phyloP scores from a whole-genome alignment of 345 rosid genomes.

The Rhodomyrtus tomentosa region DNA sequence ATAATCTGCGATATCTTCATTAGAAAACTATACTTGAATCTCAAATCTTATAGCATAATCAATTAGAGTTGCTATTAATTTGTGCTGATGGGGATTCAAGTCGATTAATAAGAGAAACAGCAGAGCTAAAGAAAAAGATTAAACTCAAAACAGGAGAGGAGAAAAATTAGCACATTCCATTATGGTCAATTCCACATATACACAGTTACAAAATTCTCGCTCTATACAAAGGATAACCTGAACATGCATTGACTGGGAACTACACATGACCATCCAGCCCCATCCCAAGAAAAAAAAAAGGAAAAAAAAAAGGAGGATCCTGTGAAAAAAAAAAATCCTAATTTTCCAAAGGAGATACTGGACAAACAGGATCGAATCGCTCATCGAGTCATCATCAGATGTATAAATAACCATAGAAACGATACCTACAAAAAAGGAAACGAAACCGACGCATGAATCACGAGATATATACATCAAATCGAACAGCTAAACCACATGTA shows the following conservation, averaged over 20 bases:
- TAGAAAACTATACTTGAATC: neutral
- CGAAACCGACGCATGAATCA: slow-evolving; percentile 2
- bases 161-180: neutral
- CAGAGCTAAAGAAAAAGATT: neutral
- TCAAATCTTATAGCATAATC: neutral
- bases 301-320: neutral
- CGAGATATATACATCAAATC: neutral
- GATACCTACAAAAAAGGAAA: slow-evolving; percentile 8
- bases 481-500: neutral
- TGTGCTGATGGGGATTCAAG: neutral
- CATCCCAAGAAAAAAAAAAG: neutral
- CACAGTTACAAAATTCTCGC: neutral
- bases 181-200: neutral
- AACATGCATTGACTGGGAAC: neutral
- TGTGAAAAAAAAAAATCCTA: neutral
- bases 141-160: neutral
- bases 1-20: neutral
- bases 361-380: neutral
- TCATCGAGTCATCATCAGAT: slow-evolving; percentile 8
- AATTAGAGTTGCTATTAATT: neutral
- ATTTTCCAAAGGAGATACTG: neutral
- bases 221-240: neutral
- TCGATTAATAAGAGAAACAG: neutral
- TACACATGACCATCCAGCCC: neutral
- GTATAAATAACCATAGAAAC: slow-evolving; percentile 2